A percentile compares a stretch with the other conserved stretches of the same genome.
These are phyloP conservation scores for Pseudophaeomoniella oleicola DNA, from an alignment of 2,329 filamentous ascomycete genomes.

Conservation along the genomic window DNA sequence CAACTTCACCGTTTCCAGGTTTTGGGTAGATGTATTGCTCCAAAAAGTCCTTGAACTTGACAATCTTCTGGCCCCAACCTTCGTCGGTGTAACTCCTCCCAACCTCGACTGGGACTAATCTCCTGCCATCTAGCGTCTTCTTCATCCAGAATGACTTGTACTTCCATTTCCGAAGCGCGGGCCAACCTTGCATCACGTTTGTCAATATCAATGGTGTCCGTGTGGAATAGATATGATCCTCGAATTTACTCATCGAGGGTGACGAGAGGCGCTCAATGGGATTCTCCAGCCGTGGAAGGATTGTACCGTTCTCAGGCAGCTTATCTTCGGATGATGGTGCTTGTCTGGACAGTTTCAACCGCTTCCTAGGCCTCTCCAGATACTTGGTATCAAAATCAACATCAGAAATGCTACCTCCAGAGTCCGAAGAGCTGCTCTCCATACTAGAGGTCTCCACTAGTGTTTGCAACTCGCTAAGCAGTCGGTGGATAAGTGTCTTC, in stretches of 20 bases:
- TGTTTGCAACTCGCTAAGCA: slow-evolving; percentile 19
- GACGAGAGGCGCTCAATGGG: slow-evolving; percentile 25
- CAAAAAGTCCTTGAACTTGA: slow-evolving; percentile 61
- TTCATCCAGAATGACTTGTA: slow-evolving; percentile 59
- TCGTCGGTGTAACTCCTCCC: slow-evolving; percentile 78
- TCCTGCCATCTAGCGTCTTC: slow-evolving; percentile 58
- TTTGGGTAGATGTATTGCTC: slow-evolving; percentile 35
- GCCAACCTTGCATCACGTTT: slow-evolving; percentile 55
- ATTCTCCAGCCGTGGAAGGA: slow-evolving; percentile 11
- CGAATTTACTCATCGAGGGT: slow-evolving; percentile 45
- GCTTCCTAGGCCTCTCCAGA: too few relatives aligned
- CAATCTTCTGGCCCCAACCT: slow-evolving; percentile 69
- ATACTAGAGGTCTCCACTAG: slow-evolving; percentile 5
- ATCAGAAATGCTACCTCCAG: not conserved
- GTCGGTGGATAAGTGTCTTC: slow-evolving; percentile 24
- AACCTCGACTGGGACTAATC: slow-evolving; percentile 74
- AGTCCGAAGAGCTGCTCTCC: not conserved
- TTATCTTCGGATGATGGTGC: not conserved
- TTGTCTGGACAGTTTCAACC: not conserved
- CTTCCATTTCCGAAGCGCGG: slow-evolving; percentile 63
- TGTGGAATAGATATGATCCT: slow-evolving; percentile 38
- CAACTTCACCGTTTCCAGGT: slow-evolving; percentile 4
- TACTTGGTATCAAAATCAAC: not conserved
- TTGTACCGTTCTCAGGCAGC: not conserved
- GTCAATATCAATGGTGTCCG: slow-evolving; percentile 55